A percentile compares a stretch with the other conserved stretches of the same genome.
These are phyloP conservation scores for Fomitopsis serialis DNA, from an alignment of 768 basidiomycete species.

Conservation along the genomic window DNA sequence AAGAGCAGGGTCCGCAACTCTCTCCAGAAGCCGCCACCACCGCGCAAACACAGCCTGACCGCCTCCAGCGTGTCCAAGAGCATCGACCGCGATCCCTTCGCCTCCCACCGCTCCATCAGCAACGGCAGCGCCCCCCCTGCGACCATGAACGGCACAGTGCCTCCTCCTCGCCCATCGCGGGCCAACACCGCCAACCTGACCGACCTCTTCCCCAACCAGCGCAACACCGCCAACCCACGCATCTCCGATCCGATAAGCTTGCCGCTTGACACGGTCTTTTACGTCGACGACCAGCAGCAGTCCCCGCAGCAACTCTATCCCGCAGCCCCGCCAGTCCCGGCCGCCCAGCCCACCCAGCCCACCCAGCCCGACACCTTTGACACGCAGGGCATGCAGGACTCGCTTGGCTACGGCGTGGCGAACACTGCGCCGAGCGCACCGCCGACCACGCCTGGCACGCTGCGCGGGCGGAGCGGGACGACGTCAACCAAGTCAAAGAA, in stretches of 20 bases:
- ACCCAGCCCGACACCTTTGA: background rate
- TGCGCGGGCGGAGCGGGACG: constrained; percentile 39
- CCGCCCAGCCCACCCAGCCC: background rate
- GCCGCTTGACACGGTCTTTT: constrained; percentile 28
- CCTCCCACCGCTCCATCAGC: constrained; percentile 28
- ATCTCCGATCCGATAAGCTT: constrained; percentile 42
- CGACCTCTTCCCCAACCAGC: constrained; percentile 56
- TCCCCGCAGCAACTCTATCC: constrained; percentile 17
- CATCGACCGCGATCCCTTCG: constrained; percentile 57
- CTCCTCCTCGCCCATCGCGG: constrained; percentile 77
- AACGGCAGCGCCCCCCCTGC: constrained; percentile 25
- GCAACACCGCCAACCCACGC: constrained; percentile 40
- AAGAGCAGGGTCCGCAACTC: constrained; percentile 40
- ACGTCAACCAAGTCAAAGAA: constrained; percentile 44
- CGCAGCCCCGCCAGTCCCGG: background rate
- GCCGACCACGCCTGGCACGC: constrained; percentile 13
- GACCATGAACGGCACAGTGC: constrained; percentile 36
- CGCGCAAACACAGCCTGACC: constrained; percentile 49
- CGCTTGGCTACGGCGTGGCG: constrained; percentile 1
- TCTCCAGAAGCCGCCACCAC: constrained; percentile 54
- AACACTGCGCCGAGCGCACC: constrained; percentile 4
- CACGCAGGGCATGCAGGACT: background rate
- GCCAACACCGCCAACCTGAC: constrained; percentile 79
- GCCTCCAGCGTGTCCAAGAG: constrained; percentile 27
- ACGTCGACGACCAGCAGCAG: constrained; percentile 20